Conservation (phyloP, 306 rosid species). For the Ceratonia siliqua region DNA sequence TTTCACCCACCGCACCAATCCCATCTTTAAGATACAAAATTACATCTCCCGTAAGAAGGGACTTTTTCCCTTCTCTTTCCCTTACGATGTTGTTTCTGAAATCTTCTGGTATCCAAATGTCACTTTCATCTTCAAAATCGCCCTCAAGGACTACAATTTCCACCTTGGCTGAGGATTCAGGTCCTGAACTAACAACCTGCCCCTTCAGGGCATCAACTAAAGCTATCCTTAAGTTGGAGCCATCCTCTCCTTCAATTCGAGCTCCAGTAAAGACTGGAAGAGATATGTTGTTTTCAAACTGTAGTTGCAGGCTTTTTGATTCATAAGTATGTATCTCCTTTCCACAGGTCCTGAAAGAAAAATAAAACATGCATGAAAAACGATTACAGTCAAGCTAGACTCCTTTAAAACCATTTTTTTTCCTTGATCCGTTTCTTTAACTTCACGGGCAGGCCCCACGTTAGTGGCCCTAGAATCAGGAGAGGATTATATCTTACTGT, state of each 20-base stretch:
- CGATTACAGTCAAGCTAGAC: constrained; percentile 7
- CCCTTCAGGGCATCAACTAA: constrained; percentile 66
- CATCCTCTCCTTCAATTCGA: constrained; percentile 91
- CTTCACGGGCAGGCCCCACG: neutral
- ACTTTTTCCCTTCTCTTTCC: constrained; percentile 95
- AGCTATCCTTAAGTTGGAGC: constrained; percentile 63
- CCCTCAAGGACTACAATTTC: constrained; percentile 97
- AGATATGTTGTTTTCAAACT: constrained; percentile 66
- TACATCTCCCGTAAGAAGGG: constrained; percentile 91
- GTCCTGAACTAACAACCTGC: constrained; percentile 60
- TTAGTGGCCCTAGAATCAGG: constrained; percentile 9
- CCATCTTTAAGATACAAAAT: constrained; percentile 81
- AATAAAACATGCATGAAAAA: constrained; percentile 30
- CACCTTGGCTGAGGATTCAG: constrained; percentile 86
- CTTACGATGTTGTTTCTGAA: constrained; percentile 84
- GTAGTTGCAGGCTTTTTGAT: constrained; percentile 69
- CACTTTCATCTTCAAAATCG: constrained; percentile 93
- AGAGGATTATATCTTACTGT: constrained; percentile 66
- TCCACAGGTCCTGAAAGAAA: constrained; percentile 64
- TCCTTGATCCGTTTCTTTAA: constrained; percentile 17
- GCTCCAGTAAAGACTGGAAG: constrained; percentile 98
- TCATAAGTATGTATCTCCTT: constrained; percentile 55
- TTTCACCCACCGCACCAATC: constrained; percentile 68
- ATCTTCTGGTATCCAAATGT: constrained; percentile 75
- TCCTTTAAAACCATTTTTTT: constrained; percentile 18